A percentile compares a stretch with the other conserved stretches of the same genome.
These are phyloP conservation scores for Apiotrichum akiyoshidainum DNA, from an alignment of 1,284 basidiomycete species.

Conservation along the genomic window DNA sequence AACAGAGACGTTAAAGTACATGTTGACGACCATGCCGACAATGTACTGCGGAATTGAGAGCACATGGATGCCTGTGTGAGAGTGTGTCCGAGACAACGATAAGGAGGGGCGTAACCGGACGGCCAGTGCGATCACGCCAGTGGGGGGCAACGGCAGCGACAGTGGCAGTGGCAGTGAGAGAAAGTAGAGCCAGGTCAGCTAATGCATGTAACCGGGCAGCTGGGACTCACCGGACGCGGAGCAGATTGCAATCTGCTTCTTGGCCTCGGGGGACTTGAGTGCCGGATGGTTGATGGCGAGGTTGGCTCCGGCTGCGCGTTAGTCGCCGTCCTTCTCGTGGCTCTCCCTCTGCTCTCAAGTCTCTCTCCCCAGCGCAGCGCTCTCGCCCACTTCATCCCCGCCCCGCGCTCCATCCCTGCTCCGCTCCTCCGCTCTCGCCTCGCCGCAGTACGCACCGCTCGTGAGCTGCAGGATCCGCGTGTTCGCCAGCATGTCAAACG, in stretches of 20 bases:
- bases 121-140: too few species aligned
- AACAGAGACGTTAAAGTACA: constrained; percentile 36
- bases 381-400: background rate
- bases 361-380: background rate
- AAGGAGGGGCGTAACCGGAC: too few species aligned
- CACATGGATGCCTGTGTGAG: constrained; percentile 37
- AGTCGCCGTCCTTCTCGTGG: background rate
- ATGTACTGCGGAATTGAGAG: constrained; percentile 46
- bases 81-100: too few species aligned
- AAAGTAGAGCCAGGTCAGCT: background rate
- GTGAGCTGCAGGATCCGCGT: constrained; percentile 40
- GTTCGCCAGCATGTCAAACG: constrained; percentile 25
- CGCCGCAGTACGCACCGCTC: constrained; percentile 29
- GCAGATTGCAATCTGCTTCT: constrained; percentile 35
- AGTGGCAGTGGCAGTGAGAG: too few species aligned
- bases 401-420: too few species aligned
- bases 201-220: too few species aligned
- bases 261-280: constrained; percentile 24
- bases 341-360: too few species aligned
- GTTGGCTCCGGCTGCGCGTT: constrained; percentile 38
- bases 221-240: constrained; percentile 29
- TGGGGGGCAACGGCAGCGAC: too few species aligned
- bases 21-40: constrained; percentile 34
- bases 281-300: constrained; percentile 27
- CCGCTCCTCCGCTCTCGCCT: background rate